A percentile compares a stretch with the other conserved stretches of the same genome.
Conservation (phyloP, 805 yeast species). For the Metschnikowia reukaufii region DNA sequence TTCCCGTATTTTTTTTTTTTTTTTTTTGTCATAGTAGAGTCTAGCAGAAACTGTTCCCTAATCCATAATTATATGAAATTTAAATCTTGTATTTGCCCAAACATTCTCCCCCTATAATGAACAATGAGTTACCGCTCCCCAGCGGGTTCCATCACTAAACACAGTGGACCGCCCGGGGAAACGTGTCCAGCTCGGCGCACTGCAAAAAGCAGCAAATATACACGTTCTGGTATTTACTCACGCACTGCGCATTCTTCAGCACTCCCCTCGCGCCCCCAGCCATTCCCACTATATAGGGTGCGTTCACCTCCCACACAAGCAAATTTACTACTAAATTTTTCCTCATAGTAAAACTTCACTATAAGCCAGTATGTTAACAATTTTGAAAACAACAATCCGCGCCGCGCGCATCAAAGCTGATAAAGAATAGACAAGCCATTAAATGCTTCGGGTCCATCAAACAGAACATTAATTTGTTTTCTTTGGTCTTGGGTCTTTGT, state of each 20-base stretch:
- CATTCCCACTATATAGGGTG: conserved; percentile 22
- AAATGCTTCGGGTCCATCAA: neutral
- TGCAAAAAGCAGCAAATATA: conserved; percentile 10
- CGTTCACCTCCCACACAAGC: conserved; percentile 21
- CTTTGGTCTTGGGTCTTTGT: neutral
- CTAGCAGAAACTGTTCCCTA: too few relatives aligned
- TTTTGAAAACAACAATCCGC: conserved; percentile 10
- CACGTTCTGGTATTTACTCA: conserved; percentile 19
- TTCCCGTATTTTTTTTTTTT: too few relatives aligned
- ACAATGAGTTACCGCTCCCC: too few relatives aligned
- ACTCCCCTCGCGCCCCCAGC: conserved; percentile 20
- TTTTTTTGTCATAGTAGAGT: too few relatives aligned
- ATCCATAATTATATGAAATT: too few relatives aligned
- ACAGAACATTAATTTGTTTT: neutral
- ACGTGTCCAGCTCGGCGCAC: conserved; percentile 6
- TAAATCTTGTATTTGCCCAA: too few relatives aligned
- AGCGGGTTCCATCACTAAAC: too few relatives aligned
- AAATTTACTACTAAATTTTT: conserved; percentile 20
- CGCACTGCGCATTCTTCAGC: conserved; percentile 19
- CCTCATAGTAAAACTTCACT: conserved; percentile 19
- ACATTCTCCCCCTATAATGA: too few relatives aligned
- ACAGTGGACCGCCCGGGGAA: too few relatives aligned
- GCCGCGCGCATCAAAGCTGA: conserved; percentile 16
- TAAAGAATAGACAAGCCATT: neutral
- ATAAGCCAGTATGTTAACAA: conserved; percentile 21